Conservation (phyloP, 2,329 filamentous ascomycete species). For the Aspergillus costaricaensis region DNA sequence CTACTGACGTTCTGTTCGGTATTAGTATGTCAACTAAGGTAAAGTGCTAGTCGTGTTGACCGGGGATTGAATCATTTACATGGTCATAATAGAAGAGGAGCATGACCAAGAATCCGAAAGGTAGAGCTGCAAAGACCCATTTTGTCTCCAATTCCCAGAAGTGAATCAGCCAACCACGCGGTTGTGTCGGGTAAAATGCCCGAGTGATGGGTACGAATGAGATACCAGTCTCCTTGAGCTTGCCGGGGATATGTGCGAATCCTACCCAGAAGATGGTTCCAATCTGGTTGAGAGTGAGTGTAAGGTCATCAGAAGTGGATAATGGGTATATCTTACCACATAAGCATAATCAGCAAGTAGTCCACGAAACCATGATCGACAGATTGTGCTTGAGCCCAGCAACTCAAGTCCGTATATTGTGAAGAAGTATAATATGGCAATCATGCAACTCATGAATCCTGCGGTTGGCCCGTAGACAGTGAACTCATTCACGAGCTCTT, state of each 20-base stretch:
- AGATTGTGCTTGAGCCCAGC: slow-evolving; percentile 54
- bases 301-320: background rate
- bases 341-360: slow-evolving; percentile 57
- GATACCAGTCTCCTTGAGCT: slow-evolving; percentile 68
- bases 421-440: slow-evolving; percentile 56
- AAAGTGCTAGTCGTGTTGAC: slow-evolving; percentile 13
- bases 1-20: slow-evolving; percentile 64
- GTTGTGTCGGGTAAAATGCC: slow-evolving; percentile 73
- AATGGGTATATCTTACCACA: slow-evolving; percentile 36
- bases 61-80: slow-evolving; percentile 59
- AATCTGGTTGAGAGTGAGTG: slow-evolving; percentile 32
- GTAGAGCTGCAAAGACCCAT: slow-evolving; percentile 76
- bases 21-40: background rate
- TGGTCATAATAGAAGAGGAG: slow-evolving; percentile 87
- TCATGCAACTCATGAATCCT: slow-evolving; percentile 53
- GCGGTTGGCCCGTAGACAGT: slow-evolving; percentile 41
- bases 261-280: slow-evolving; percentile 76
- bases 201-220: slow-evolving; percentile 71
- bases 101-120: slow-evolving; percentile 77
- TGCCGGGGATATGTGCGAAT: slow-evolving; percentile 76
- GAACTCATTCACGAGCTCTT: slow-evolving; percentile 57
- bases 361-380: slow-evolving; percentile 48
- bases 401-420: slow-evolving; percentile 53
- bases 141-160: slow-evolving; percentile 73
- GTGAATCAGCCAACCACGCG: slow-evolving; percentile 71